Evolutionary conservation across 345 rosid genomes (phyloP), one percentile per base, ranked within the genome.

Genomic region (Gossypium sturtianum): DNA sequence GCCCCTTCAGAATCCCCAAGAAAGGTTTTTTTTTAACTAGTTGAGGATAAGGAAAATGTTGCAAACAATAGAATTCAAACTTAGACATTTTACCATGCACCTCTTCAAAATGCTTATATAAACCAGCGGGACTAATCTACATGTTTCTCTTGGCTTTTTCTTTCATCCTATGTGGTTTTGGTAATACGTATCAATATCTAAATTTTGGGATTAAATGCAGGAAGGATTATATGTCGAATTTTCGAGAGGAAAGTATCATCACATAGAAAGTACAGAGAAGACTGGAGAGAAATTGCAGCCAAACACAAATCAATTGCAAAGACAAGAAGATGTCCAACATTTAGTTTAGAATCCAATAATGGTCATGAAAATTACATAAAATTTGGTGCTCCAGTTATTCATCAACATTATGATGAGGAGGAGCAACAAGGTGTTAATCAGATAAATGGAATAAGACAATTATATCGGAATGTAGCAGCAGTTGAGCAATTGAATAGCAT

Each of bases 171-270:
- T 29, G 4, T 29, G 4, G 4, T 29, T 3, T 29, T 29, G 34
- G 34, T 29, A 29, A 29, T 29, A 29, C 34, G 34, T 29, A 29
- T 29, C 34, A 29, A 29, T 29, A 29, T 29, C 34, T 29, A 29
- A 29, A 29, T 29, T 3, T 58, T 58, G 34, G 34, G 16, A 58
- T n/a, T 25, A 12, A 77, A 29, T 43, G 4, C 87, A 91, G 97
- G 98, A 94, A 82, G 97, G 97, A 94, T 96, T 0, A 73, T 94
- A 17, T 92, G 98, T 20, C 78, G 91, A 56, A 91, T 94, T 60
- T 89, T 92, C 82, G 87, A 91, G 85, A 76, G 98, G 72, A 86
- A 74, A 38, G 80, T 34, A 34, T 4, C 71, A 27, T 78, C 88
- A 1, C 80, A 84, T 72, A 83, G 76, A 62, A 88, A 87, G 63